Conservation (phyloP, 2,329 filamentous ascomycete genomes). For the Alternaria longipes region DNA sequence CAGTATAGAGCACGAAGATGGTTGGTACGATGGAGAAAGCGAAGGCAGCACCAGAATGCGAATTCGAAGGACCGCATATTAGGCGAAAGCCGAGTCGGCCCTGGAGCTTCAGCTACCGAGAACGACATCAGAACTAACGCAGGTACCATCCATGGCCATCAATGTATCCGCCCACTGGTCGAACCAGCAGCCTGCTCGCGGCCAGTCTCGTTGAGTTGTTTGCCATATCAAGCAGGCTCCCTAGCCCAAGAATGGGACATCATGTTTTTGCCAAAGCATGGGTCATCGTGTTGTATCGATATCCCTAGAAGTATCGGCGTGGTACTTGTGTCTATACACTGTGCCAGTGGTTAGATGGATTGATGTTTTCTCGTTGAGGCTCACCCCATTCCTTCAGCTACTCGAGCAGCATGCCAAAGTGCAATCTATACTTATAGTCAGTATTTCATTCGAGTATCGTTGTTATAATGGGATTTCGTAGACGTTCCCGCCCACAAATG, state of each 20-base stretch:
- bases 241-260: background rate
- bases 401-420: too few species aligned
- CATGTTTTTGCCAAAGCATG: background rate
- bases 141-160: constrained; percentile 5
- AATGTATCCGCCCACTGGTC: background rate
- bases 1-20: background rate
- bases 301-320: background rate
- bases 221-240: background rate
- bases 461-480: background rate
- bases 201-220: background rate
- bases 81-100: background rate
- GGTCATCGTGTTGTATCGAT: background rate
- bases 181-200: background rate
- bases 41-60: background rate
- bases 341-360: background rate
- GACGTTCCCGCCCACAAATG: background rate
- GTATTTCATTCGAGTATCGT: background rate
- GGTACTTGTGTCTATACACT: background rate
- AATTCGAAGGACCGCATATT: background rate
- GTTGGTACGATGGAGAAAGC: background rate
- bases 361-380: background rate
- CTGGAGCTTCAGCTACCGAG: background rate
- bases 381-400: background rate
- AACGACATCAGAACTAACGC: constrained; percentile 7
- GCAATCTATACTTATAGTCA: too few species aligned